Evolutionary conservation across 2,329 filamentous ascomycete genomes (phyloP).

Genomic region (Xylaria sp.): DNA sequence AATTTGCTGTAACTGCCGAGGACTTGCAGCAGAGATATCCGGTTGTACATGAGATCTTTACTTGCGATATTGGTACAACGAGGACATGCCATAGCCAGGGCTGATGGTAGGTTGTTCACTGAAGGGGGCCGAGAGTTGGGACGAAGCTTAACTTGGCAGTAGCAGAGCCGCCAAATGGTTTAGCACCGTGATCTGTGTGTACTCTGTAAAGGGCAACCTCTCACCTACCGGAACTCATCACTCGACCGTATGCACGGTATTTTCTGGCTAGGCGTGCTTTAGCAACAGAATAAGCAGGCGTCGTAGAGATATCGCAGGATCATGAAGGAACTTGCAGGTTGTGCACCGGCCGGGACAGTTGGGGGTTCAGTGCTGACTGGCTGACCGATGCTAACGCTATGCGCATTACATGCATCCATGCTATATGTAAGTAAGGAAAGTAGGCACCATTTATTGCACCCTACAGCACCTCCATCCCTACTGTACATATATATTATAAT

Average conservation of each 20-base stretch:
- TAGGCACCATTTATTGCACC: no score
- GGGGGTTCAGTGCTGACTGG: neutral
- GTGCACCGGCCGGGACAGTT: neutral
- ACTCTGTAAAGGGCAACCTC: neutral
- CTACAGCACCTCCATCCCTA: no score
- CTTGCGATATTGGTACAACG: no score
- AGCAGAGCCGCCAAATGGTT: neutral
- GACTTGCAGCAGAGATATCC: neutral
- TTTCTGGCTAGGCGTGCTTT: neutral
- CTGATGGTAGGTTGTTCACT: neutral
- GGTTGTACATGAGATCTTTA: neutral
- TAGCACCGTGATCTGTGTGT: neutral
- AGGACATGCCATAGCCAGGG: neutral
- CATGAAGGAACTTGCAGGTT: neutral
- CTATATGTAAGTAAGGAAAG: no score
- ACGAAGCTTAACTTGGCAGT: conserved; percentile 22
- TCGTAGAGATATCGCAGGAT: no score
- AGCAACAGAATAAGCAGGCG: no score
- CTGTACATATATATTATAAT: conserved; percentile 10
- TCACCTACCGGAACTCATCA: neutral
- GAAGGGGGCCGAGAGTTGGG: conserved; percentile 10
- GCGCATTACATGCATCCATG: no score
- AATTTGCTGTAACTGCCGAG: neutral
- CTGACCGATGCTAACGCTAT: no score
- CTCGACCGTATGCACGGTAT: neutral